A percentile compares a stretch with the other conserved stretches of the same genome.
phyloP scores from a whole-genome alignment of 2,329 filamentous ascomycete species.

The Elsinoe perseae region DNA sequence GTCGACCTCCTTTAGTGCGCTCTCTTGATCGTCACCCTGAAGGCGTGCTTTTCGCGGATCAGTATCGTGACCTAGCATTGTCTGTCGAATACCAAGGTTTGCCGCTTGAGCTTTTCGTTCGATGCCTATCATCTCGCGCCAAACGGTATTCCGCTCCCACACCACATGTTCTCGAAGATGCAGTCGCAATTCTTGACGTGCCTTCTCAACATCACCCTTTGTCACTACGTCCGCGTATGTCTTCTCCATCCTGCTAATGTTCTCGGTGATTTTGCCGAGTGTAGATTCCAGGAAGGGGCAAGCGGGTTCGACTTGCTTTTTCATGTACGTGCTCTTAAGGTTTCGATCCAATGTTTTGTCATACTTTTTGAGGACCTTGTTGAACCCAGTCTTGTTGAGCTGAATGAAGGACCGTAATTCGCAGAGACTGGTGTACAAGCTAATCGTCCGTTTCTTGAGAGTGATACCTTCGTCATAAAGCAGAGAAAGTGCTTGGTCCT shows the following conservation, averaged over 20 bases:
- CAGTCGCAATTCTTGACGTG: conserved; percentile 77
- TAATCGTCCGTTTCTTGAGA: conserved; percentile 83
- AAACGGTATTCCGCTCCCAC: conserved; percentile 98
- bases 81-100: conserved; percentile 70
- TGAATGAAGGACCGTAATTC: conserved; percentile 94
- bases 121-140: conserved; percentile 97
- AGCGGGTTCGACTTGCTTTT: conserved; percentile 63
- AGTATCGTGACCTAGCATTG: conserved; percentile 67
- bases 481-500: conserved; percentile 64
- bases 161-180: conserved; percentile 95
- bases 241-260: conserved; percentile 66
- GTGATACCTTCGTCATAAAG: conserved; percentile 68
- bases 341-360: conserved; percentile 89
- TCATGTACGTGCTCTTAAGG: conserved; percentile 70
- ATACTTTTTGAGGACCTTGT: conserved; percentile 95
- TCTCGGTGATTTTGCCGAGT: conserved; percentile 60
- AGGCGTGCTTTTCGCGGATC: conserved; percentile 61
- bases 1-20: conserved; percentile 57
- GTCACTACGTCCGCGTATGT: conserved; percentile 78
- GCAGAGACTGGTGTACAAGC: conserved; percentile 83
- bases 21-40: conserved; percentile 73
- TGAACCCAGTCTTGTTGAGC: conserved; percentile 92
- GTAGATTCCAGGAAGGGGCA: conserved; percentile 74
- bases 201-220: conserved; percentile 65
- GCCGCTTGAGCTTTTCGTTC: conserved; percentile 92